These are phyloP conservation scores for Magnusiomyces clavatus DNA, from an alignment of 1,139 yeast genomes.

Conservation along the genomic window DNA sequence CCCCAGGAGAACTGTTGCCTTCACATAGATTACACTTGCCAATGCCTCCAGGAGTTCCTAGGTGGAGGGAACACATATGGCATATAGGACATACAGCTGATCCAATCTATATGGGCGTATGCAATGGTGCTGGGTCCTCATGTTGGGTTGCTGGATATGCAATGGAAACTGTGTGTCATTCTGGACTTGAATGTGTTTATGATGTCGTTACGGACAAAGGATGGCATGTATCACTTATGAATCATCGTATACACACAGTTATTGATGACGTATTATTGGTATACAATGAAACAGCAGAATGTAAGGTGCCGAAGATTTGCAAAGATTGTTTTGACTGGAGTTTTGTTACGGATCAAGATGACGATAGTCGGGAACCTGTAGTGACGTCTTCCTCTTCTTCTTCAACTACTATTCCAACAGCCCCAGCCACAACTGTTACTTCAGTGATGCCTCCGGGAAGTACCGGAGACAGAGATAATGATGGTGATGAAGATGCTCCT, in stretches of 20 bases:
- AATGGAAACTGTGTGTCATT: constrained; percentile 93
- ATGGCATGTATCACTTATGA: constrained; percentile 82
- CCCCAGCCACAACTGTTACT: constrained; percentile 9
- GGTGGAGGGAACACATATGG: constrained; percentile 77
- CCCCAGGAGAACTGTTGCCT: constrained; percentile 89
- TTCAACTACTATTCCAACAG: constrained; percentile 5
- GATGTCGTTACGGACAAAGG: constrained; percentile 87
- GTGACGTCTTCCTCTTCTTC: constrained; percentile 1
- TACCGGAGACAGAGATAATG: constrained; percentile 12
- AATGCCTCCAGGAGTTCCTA: constrained; percentile 83
- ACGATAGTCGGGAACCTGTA: constrained; percentile 10
- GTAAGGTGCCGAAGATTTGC: constrained; percentile 65
- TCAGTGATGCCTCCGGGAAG: constrained; percentile 8
- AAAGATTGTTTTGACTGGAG: constrained; percentile 91
- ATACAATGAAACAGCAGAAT: constrained; percentile 72
- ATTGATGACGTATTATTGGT: constrained; percentile 69
- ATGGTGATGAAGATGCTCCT: constrained; percentile 8
- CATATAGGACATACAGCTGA: constrained; percentile 97
- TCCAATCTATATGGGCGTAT: constrained; percentile 94
- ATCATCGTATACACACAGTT: constrained; percentile 87
- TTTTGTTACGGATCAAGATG: constrained; percentile 43
- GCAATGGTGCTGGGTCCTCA: constrained; percentile 87
- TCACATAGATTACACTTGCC: constrained; percentile 82
- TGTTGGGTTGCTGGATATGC: constrained; percentile 95
- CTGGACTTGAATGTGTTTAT: constrained; percentile 82